These are phyloP conservation scores for Asclepias syriaca DNA, from an alignment of 257 asterid species.

Conservation along the genomic window DNA sequence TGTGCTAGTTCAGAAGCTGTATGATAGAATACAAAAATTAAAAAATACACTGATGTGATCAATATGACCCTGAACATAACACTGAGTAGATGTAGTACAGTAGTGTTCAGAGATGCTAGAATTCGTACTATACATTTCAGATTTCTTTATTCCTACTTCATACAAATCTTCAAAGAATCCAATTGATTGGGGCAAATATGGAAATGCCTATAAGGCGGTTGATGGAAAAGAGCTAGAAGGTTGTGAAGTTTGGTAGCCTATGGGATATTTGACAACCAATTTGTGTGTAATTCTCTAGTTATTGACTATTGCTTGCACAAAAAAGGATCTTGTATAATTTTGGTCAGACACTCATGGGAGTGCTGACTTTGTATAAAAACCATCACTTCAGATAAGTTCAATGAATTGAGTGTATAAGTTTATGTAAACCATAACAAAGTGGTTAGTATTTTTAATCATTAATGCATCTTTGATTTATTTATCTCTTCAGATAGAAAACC, in stretches of 20 bases:
- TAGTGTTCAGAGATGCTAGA: neutral
- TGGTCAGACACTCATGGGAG: neutral
- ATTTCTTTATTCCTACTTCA: neutral
- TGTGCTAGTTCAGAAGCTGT: neutral
- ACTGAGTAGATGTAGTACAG: neutral
- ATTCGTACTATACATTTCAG: neutral
- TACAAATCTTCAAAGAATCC: neutral
- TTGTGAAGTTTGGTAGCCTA: neutral
- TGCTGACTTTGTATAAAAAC: neutral
- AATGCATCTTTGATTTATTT: neutral
- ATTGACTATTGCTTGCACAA: neutral
- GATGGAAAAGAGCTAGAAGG: neutral
- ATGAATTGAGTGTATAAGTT: too few species aligned
- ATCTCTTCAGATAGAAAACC: conserved; percentile 48
- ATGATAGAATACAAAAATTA: neutral
- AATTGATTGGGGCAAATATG: neutral
- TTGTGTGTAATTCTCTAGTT: neutral
- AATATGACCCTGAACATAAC: neutral
- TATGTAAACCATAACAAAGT: neutral
- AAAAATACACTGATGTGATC: neutral
- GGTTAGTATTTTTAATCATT: conserved; percentile 1
- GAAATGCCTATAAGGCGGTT: too few species aligned
- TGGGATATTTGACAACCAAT: neutral
- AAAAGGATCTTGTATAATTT: neutral
- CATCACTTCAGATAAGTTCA: neutral